phyloP scores from a whole-genome alignment of 31 red algal genomes.

The Asparagopsis taxiformis region DNA sequence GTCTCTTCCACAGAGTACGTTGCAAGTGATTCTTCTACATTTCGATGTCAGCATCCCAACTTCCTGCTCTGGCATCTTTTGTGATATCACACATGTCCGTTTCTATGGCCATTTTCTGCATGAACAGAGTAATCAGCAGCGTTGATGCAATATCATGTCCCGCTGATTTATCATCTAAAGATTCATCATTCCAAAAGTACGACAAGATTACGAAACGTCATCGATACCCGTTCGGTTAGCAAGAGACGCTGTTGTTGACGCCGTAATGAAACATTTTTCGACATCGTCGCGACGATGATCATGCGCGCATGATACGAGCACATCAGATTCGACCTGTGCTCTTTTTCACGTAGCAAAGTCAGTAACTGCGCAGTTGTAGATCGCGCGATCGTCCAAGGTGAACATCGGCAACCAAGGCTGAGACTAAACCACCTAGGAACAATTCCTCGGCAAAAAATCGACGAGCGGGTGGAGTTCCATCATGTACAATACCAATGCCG shows the following conservation, averaged over 20 bases:
- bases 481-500: conserved; percentile 52
- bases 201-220: conserved; percentile 67
- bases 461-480: conserved; percentile 19
- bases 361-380: conserved; percentile 23
- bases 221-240: conserved; percentile 48
- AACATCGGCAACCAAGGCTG: conserved; percentile 31
- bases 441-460: conserved; percentile 56
- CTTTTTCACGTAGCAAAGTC: conserved; percentile 33
- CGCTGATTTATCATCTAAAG: conserved; percentile 53
- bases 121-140: conserved; percentile 27
- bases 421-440: conserved; percentile 39
- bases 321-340: conserved; percentile 47
- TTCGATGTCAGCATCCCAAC: neutral
- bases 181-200: conserved; percentile 59
- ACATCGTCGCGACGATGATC: no score
- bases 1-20: neutral
- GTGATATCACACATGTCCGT: neutral
- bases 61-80: neutral
- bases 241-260: conserved; percentile 35
- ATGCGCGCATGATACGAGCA: conserved; percentile 27
- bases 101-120: neutral
- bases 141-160: conserved; percentile 57
- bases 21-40: neutral
- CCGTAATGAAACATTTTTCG: conserved; percentile 37
- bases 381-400: no score